Conservation (phyloP, 2,329 filamentous ascomycete species). For the Thielaviopsis punctulata region DNA sequence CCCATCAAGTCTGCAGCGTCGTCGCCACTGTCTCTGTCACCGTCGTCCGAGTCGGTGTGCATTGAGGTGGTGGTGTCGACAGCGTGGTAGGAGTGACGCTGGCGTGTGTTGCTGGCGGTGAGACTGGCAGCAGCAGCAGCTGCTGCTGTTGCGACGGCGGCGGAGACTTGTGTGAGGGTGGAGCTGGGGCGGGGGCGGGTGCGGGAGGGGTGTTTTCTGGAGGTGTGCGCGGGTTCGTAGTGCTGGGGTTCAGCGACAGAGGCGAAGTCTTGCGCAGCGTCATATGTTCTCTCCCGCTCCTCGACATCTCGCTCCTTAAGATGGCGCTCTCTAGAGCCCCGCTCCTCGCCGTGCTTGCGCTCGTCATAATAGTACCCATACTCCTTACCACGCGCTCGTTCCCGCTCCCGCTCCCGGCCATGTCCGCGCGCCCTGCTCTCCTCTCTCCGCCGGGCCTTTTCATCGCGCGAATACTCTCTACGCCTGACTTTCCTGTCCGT, state of each 20-base stretch:
- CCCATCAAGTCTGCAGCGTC: neutral
- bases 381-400: neutral
- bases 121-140: neutral
- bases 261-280: neutral
- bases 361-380: no score
- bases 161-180: neutral
- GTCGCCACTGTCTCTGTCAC: neutral
- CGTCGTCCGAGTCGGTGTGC: neutral
- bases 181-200: no score
- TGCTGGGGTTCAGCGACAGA: no score
- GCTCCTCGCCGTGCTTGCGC: no score
- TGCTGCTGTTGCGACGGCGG: no score
- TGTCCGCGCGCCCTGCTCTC: neutral
- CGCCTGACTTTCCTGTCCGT: neutral
- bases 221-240: no score
- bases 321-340: no score
- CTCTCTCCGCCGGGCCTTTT: neutral
- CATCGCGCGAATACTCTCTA: neutral
- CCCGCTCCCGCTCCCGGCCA: neutral
- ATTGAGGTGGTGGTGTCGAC: no score
- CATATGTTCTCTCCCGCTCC: no score
- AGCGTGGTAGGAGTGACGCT: neutral
- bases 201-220: no score
- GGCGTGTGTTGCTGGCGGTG: no score
- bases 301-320: no score